Conservation (phyloP, 2,329 filamentous ascomycete genomes). For the Clarireedia sp. region DNA sequence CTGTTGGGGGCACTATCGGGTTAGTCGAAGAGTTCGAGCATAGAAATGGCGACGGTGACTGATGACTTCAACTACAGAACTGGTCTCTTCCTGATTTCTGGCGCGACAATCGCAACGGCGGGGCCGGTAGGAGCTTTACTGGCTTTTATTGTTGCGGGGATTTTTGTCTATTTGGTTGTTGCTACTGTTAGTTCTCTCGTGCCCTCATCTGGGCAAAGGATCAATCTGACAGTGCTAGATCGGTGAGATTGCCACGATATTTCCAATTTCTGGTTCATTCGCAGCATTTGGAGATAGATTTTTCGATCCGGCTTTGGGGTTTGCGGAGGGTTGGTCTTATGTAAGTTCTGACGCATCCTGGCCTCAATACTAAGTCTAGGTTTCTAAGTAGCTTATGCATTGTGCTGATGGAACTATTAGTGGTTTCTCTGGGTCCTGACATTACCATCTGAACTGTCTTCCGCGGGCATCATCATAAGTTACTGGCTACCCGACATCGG, state of each 20-base stretch:
- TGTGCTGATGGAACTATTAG: neutral
- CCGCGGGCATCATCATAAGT: constrained; percentile 1
- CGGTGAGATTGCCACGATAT: constrained; percentile 1
- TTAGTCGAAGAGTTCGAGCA: neutral
- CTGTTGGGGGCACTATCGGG: neutral
- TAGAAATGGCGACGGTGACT: neutral
- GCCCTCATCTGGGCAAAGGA: neutral
- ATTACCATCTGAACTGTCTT: neutral
- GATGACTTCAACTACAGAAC: neutral
- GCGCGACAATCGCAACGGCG: neutral
- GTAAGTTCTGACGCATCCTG: constrained; percentile 3
- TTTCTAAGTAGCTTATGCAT: neutral
- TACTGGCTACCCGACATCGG: constrained; percentile 1
- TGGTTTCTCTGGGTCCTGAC: constrained; percentile 2
- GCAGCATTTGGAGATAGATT: constrained; percentile 63
- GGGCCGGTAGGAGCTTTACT: neutral
- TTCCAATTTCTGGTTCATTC: constrained; percentile 46
- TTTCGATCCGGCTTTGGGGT: constrained; percentile 60
- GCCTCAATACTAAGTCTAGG: too few relatives aligned
- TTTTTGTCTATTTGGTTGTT: constrained; percentile 4
- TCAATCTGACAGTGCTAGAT: neutral
- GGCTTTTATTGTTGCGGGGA: neutral
- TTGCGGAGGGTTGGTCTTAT: constrained; percentile 47
- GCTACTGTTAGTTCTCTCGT: neutral
- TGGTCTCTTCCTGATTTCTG: neutral